Base-by-base conservation (phyloP, 306 rosid genomes). In the Cicer pinnatifidum region DNA sequence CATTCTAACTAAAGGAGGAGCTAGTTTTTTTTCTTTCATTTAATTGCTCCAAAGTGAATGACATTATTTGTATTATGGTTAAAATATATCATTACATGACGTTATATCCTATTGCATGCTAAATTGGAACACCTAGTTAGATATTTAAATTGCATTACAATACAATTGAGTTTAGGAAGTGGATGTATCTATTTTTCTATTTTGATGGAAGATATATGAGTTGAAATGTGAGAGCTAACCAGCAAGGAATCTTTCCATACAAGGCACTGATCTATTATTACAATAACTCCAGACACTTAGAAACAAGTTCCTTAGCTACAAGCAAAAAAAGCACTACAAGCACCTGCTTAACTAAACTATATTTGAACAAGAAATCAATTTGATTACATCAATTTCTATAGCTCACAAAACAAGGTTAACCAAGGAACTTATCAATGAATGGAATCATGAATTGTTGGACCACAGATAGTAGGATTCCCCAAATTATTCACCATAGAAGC, bases 141-240 rank as follows among this genome's bases (percentile, higher is more conserved):
- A 77, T 54, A 54, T 47, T 17, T 77, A 45, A 76, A 68, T 69
- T 77, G 19, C 75, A 58, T 17, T 33, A 6, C 50, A 45, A 0
- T 66, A 53, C 52, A 76, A 45, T 44, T 77, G 9, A 69, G 53
- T 19, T 35, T 35, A 45, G 53, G 6, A 57, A 46, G 54, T 46
- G 61, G 9, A 39, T 69, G 33, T 63, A 47, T 48, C 43, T 3
- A 53, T 13, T 4, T 67, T 51, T 33, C 48, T 41, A 41, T 40
- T 64, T 51, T 9, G 5, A 64, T 40, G 50, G 15, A 62, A 15
- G 48, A 64, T 13, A 44, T 16, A 64, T 6, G 9, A 17, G 16
- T 63, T 63, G 10, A 64, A 40, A 44, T 64, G 23, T 8, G 51
- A 64, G 71, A 65, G 39, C 17, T 12, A 65, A 39, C 71, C 20